phyloP scores from a whole-genome alignment of 208 protist genomes.

The Acanthamoeba sp. region DNA sequence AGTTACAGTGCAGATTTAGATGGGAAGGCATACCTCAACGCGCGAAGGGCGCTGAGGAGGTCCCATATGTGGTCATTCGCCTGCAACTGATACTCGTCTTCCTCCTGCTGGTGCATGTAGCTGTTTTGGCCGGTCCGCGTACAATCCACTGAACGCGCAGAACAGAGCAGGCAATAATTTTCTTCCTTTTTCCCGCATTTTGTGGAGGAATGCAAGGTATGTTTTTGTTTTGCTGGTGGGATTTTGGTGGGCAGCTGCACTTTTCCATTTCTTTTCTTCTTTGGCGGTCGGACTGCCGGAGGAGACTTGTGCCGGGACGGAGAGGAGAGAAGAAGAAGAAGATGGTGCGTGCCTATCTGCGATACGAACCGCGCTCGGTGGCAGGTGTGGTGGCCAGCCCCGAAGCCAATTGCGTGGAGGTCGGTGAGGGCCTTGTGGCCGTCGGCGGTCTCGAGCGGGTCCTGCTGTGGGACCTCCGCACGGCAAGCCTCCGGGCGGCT shows the following conservation, averaged over 20 bases:
- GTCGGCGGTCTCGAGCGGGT: constrained; percentile 80
- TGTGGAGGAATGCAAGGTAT: too few relatives aligned
- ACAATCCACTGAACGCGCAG: too few relatives aligned
- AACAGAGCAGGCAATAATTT: too few relatives aligned
- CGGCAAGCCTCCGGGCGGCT: background rate
- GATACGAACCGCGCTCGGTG: constrained; percentile 72
- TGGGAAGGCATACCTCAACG: background rate
- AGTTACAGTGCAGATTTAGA: too few relatives aligned
- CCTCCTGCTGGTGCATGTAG: background rate
- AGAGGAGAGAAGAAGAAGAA: background rate
- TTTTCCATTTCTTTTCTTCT: constrained; percentile 12
- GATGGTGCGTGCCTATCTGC: constrained; percentile 86
- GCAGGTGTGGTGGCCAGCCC: constrained; percentile 80
- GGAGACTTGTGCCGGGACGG: background rate
- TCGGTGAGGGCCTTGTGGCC: constrained; percentile 12
- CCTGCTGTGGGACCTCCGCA: constrained; percentile 80
- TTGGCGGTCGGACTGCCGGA: background rate
- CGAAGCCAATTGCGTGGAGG: constrained; percentile 63
- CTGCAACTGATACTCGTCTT: background rate
- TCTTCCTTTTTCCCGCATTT: too few relatives aligned
- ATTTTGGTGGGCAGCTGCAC: too few relatives aligned
- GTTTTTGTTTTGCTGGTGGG: too few relatives aligned
- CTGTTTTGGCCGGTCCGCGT: too few relatives aligned
- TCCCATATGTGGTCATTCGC: background rate
- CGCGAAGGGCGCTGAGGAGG: background rate